These are phyloP conservation scores for Trichoderma pleuroti DNA, from an alignment of 2,329 filamentous ascomycete genomes.

Conservation along the genomic window DNA sequence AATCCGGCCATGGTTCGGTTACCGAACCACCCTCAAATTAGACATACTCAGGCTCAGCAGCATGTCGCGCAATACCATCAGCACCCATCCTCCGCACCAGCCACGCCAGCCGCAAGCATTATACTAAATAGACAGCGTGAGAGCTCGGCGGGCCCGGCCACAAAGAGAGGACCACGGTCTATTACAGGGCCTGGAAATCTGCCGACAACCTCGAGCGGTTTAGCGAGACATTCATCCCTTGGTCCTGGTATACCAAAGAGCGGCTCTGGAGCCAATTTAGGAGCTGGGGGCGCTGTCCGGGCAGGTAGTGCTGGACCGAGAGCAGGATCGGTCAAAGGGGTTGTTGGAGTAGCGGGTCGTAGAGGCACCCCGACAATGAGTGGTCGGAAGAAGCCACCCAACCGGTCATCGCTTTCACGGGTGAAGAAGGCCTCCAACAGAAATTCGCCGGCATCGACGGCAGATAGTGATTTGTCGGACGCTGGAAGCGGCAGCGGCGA, in stretches of 20 bases:
- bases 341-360: conserved; percentile 38
- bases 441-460: conserved; percentile 60
- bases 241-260: conserved; percentile 61
- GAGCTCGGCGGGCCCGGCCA: conserved; percentile 58
- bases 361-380: conserved; percentile 46
- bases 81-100: conserved; percentile 54
- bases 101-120: conserved; percentile 59
- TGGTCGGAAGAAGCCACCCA: conserved; percentile 48
- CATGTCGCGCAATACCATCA: conserved; percentile 25
- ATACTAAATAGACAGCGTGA: conserved; percentile 55
- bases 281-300: conserved; percentile 36
- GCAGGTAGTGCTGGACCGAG: conserved; percentile 61
- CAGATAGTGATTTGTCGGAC: conserved; percentile 63
- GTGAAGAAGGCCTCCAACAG: conserved; percentile 57
- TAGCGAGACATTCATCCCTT: conserved; percentile 60
- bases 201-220: conserved; percentile 52
- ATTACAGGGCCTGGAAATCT: conserved; percentile 46
- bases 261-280: conserved; percentile 25
- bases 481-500: conserved; percentile 55
- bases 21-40: conserved; percentile 45
- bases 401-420: conserved; percentile 60
- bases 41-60: conserved; percentile 49
- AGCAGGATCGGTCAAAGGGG: conserved; percentile 45
- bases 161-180: conserved; percentile 51
- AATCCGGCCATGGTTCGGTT: conserved; percentile 42